Evolutionary conservation across 1,284 basidiomycete species (phyloP), one percentile per base, ranked within the genome.

Genomic region (Cryptococcus sp.): DNA sequence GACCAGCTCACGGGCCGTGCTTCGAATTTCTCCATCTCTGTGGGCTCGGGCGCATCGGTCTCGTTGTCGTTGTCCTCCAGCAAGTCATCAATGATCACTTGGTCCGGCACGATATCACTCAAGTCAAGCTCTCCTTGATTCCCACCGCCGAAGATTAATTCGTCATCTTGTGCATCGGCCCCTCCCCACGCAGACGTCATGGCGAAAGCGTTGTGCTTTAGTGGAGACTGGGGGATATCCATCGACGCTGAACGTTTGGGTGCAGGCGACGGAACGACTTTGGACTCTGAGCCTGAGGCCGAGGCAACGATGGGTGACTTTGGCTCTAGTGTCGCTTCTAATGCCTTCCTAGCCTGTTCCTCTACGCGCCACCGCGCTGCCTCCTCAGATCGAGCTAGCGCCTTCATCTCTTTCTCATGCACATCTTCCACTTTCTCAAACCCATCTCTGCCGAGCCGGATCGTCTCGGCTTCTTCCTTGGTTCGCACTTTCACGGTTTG

Each of bases 371-470:
- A 46, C 51, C 56, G 60, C 15, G 55, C 58, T 17, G 52, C 55
- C 55, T 64, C 62, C 46, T 66, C 62, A 39, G 65, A 46, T 42
- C 55, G 46, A 17, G 42, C 50, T 13, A 70, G 19, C n/a, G 52
- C 20, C 20, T 25, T 54, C 66, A 70, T 66, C 60, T 68, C 67
- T 38, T 64, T 66, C 53, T 69, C 66, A 19, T 54, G 58, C 22
- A 47, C 43, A 48, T 70, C 68, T 27, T 68, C 71, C 16, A 65
- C 63, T 23, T 62, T 60, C 55, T 76, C 76, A 30, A 75, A 65
- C 2, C 76, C 76, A 58, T 78, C 76, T 45, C 73, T 58, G 13
- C 72, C 74, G 2, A 73, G 40, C 3, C 71, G 61, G 27, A 74
- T 65, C 1, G 57, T 19, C n/a, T 25, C 58, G 10, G 57, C 50